Base-by-base conservation (phyloP, 306 rosid species). In the Cicer yamashitae region DNA sequence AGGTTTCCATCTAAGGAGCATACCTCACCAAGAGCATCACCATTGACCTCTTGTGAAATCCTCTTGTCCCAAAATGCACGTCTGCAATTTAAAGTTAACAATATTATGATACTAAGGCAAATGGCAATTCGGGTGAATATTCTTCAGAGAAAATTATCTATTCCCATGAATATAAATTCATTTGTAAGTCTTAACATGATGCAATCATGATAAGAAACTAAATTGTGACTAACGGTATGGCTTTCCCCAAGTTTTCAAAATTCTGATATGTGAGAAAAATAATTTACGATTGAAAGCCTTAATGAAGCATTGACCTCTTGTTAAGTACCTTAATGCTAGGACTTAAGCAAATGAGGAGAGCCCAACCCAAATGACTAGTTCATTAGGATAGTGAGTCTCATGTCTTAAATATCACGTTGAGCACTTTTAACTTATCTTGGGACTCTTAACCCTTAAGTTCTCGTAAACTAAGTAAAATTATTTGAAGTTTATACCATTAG, bases 1-100 rank as follows among this genome's bases (percentile, higher is more conserved):
- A 39, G 13, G 14, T 6, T 61, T 53, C 10, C 0, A 25, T 17
- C 37, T 12, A 64, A 41, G 0, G 2, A 44, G 4, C 83, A 64
- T 73, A 82, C 86, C 70, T 82, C 86, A 8, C 86, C 86, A 18
- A 82, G 77, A 0, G 83, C 86, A 53, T 82, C 86, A 13, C 86
- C 86, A 45, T 3, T 73, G 51, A 82, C 86, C 71, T 82, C 86
- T 73, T 82, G 86, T 44, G 86, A 82, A 53, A 82, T 78, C 74
- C 80, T 78, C 83, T 78, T 82, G 80, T 82, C 86, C 83, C 83
- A 82, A 53, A 82, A 78, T 67, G 86, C 86, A 10, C 86, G 80
- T 8, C 86, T 82, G 44, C 60, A 62, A 61, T 40, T 70, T 7
- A 2, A 70, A 70, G n/a, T 14, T n/a, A 10, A 9, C 13, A 53